Evolutionary conservation across 495 filamentous ascomycete genomes (phyloP), one percentile per base, ranked within the genome.

Genomic region (Immersiella caudata): DNA sequence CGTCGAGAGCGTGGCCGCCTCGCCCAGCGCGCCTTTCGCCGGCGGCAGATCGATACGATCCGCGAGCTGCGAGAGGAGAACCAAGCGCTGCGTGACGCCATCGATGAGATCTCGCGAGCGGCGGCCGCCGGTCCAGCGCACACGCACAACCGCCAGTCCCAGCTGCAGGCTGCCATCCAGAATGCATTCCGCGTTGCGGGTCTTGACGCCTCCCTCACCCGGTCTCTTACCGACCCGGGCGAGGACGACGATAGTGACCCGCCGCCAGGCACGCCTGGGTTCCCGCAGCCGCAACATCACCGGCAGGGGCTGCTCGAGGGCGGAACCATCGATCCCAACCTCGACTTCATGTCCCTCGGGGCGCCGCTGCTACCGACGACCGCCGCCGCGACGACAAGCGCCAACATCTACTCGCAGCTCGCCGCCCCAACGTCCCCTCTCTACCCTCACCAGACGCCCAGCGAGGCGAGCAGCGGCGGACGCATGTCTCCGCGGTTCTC

Each of bases 31-130:
- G 67, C 67, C 54, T 68, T 68, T 56, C 67, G 67, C 7, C 58
- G 57, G 49, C 52, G 67, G 14, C 67, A 68, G 55, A 68, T 65
- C 27, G 62, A 64, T 46, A 68, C 67, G 29, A 68, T 68, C 55
- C 67, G 67, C 26, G 67, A 64, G 26, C 61, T 68, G 24, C 36
- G 62, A 20, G 67, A 60, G 4, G 60, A 68, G 33, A 68, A 68
- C 61, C 35, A 64, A 21, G 67, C 55, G 8, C 61, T 68, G 6
- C 36, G 24, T 24, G 67, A 54, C 2, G 61, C 67, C 55, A 68
- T 68, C 56, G 21, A 55, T 12, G n/a, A 65, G 24, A 58, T 68
- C 55, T 64, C 62, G 11, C 60, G 54, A 18, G 61, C 56, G 5
- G 55, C 55, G 14, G 36, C 61, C n/a, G 14, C 20, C 8, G 40